These are phyloP conservation scores for Detonula confervacea DNA, from an alignment of 352 stramenopile genomes.

Conservation along the genomic window DNA sequence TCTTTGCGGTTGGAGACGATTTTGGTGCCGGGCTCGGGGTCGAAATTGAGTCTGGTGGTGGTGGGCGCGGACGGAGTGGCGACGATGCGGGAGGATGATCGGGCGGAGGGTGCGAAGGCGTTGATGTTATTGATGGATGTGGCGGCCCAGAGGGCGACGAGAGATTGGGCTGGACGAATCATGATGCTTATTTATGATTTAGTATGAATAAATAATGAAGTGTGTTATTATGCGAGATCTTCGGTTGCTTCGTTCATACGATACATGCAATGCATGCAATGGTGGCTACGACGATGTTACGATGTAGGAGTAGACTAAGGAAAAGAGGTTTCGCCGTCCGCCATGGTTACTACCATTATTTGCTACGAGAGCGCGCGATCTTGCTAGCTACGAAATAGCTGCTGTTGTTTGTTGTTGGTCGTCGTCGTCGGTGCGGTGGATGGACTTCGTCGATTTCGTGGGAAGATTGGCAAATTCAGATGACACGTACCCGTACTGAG, in stretches of 20 bases:
- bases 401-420: too few species aligned
- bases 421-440: background rate
- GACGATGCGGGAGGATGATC: background rate
- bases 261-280: too few species aligned
- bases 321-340: too few species aligned
- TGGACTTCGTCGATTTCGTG: too few species aligned
- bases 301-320: too few species aligned
- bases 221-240: too few species aligned
- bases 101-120: slow-evolving; percentile 10
- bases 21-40: slow-evolving; percentile 28
- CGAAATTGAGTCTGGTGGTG: slow-evolving; percentile 16
- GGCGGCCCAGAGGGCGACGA: slow-evolving; percentile 20
- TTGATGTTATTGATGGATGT: background rate
- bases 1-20: slow-evolving; percentile 57
- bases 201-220: too few species aligned
- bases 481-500: background rate
- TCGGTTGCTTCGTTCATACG: too few species aligned
- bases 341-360: too few species aligned
- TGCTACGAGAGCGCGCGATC: too few species aligned
- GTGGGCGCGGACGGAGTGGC: background rate
- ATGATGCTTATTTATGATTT: background rate
- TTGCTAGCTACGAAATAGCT: too few species aligned
- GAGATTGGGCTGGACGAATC: background rate
- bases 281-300: too few species aligned
- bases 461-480: background rate